Percentiles rank a stretch among this genome's conserved stretches.
Conservation (phyloP, 2,329 filamentous ascomycete species). For the Sarocladiaceae sp. region DNA sequence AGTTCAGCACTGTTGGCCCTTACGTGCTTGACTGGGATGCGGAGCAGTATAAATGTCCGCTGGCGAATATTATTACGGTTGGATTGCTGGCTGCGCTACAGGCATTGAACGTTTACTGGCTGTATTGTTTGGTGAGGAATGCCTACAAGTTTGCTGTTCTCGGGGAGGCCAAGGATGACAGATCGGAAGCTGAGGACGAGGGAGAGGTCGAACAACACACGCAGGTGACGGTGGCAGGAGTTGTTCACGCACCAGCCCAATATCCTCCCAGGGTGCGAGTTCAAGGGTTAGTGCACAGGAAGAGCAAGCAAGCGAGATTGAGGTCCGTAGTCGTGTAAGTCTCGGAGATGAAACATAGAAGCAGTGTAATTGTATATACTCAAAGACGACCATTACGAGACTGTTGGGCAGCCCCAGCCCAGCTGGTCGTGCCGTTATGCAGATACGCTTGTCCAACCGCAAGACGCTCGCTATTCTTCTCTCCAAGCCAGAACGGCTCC, state of each 20-base stretch:
- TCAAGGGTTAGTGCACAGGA: neutral
- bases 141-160: conserved; percentile 65
- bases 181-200: conserved; percentile 64
- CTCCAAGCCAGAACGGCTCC: conserved; percentile 5
- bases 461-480: conserved; percentile 8
- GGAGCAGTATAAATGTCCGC: conserved; percentile 61
- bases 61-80: conserved; percentile 64
- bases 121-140: conserved; percentile 71
- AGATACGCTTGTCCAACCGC: conserved; percentile 1
- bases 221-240: neutral
- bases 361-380: neutral
- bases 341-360: no score
- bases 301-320: neutral
- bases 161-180: conserved; percentile 62
- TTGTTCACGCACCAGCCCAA: neutral
- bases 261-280: conserved; percentile 1
- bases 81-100: conserved; percentile 63
- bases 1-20: conserved; percentile 69
- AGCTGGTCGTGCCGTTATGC: neutral
- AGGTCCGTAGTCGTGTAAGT: no score
- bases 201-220: conserved; percentile 37
- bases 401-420: neutral
- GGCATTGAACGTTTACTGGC: conserved; percentile 76
- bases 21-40: conserved; percentile 73
- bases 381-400: neutral